Base-by-base conservation (phyloP, 305 asterid genomes). In the Ajuga reptans region DNA sequence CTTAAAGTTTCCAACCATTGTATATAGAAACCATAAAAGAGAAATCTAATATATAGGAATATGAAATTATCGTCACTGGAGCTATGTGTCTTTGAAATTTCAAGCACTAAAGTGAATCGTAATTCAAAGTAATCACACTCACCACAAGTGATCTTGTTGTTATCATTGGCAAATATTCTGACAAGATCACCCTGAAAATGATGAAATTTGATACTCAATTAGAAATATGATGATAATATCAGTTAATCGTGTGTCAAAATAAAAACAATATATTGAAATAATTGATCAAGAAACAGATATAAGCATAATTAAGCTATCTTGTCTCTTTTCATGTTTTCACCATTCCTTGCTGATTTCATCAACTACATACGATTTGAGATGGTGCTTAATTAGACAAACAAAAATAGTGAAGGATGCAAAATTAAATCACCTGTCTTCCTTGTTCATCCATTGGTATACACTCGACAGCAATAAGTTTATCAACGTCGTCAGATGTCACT, bases 381-480 rank as follows among this genome's bases (percentile, higher is more conserved):
- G 46, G 42, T 57, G 53, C 49, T 51, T 43, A 68, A 63, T 59
- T 66, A 57, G 80, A 12, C 41, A 52, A 46, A 52, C 16, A 57
- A 16, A 17, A 70, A 34, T n/a, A 47, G 34, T 12, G 36, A 46
- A 49, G 51, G 61, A 66, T 0, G 62, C 29, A 47, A 33, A 58
- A 46, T 17, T 39, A 64, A 46, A 60, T 42, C 66, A 94, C 99
- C 91, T 87, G 98, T 68, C 83, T 83, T 67, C 99, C 99, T 74
- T 85, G 89, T 21, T 94, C 98, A 77, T 94, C 96, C 99, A 94
- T 91, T 5, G 99, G 99, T 79, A 91, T 91, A 84, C 99, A 94
- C 83, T 91, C 98, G 65, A 94, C 99, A 77, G 99, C 97, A 69
- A 94, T 86, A 69, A 87, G 79, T 78, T 86, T 86, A 81, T 94